Evolutionary conservation across 2,329 filamentous ascomycete species (phyloP), one percentile per base, ranked within the genome.

Genomic region (Blumeriella jaapii): DNA sequence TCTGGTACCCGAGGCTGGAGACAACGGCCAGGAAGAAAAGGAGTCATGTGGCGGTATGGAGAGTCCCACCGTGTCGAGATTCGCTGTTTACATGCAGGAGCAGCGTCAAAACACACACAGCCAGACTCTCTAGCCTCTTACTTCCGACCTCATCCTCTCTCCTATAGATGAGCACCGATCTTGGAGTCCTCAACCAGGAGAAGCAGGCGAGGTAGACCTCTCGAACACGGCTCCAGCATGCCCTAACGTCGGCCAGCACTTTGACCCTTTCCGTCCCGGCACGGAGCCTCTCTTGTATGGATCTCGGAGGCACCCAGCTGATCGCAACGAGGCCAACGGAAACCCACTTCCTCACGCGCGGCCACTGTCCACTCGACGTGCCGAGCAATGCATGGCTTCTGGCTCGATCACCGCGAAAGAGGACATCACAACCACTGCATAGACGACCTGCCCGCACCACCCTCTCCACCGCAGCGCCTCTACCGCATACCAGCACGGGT

Each of bases 161-260:
- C 15, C 29, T 5, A 24, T 11, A 13, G 25, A 29, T 17, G 18
- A 14, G 11, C 26, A 19, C 6, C 14, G 14, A 17, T 22, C 30
- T 18, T 19, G 27, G 18, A 35, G 28, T 23, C 28, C 35, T 31
- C 23, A 13, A 3, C 15, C 11, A 6, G 32, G 23, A 19, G 29
- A 36, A 31, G 32, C 28, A 18, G 18, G 33, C 14, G 29, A 36
- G 27, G 32, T 23, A 18, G 18, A 29, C 14, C 32, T 33, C 4
- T 40, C 38, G 18, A 23, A 34, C 9, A 8, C 33, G 5, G 18
- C 25, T 35, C 14, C 28, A 26, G 12, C 19, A n/a, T 13, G 6
- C 16, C 15, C 12, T 16, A 15, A 23, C 25, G 18, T 9, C 24
- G 39, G 34, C 38, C 39, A 37, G 39, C 39, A 34, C 4, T 17